phyloP scores from a whole-genome alignment of 257 asterid genomes.

The Catharanthus roseus region DNA sequence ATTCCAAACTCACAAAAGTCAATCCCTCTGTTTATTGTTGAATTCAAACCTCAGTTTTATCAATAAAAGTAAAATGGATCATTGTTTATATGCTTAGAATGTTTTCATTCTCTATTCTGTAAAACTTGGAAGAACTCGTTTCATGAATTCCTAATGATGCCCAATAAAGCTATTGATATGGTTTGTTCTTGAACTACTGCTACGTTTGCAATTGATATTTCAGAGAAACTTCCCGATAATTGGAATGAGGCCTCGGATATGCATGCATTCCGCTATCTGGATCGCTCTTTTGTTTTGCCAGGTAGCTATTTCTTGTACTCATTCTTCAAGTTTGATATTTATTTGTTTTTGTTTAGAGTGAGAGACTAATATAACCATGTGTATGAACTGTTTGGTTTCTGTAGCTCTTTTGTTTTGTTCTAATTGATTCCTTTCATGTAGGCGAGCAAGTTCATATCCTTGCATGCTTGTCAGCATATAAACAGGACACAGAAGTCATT shows the following conservation, averaged over 20 bases:
- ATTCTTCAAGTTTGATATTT: slow-evolving; percentile 1
- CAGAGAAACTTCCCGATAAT: slow-evolving; percentile 77
- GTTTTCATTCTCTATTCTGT: neutral
- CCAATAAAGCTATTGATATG: slow-evolving; percentile 10
- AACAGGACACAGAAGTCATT: slow-evolving; percentile 85
- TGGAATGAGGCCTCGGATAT: slow-evolving; percentile 87
- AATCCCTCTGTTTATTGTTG: neutral
- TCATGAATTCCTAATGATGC: slow-evolving; percentile 12
- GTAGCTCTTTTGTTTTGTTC: too few species aligned
- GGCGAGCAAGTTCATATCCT: slow-evolving; percentile 88
- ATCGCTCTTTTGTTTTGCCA: slow-evolving; percentile 87
- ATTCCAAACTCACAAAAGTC: neutral
- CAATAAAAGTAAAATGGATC: neutral
- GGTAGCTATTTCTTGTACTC: slow-evolving; percentile 42
- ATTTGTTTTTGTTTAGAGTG: slow-evolving; percentile 23
- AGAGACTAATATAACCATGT: slow-evolving; percentile 7
- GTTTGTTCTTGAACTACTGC: slow-evolving; percentile 10
- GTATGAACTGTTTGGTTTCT: neutral
- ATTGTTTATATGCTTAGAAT: neutral
- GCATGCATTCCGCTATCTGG: slow-evolving; percentile 56
- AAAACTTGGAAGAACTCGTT: slow-evolving; percentile 3
- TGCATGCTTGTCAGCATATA: slow-evolving; percentile 82
- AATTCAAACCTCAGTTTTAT: too few species aligned
- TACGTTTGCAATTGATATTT: slow-evolving; percentile 15
- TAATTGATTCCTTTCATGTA: slow-evolving; percentile 10